A percentile compares a stretch with the other conserved stretches of the same genome.
Evolutionary conservation across 352 stramenopile genomes (phyloP).

Genomic region (Phytopythium mirpurense): DNA sequence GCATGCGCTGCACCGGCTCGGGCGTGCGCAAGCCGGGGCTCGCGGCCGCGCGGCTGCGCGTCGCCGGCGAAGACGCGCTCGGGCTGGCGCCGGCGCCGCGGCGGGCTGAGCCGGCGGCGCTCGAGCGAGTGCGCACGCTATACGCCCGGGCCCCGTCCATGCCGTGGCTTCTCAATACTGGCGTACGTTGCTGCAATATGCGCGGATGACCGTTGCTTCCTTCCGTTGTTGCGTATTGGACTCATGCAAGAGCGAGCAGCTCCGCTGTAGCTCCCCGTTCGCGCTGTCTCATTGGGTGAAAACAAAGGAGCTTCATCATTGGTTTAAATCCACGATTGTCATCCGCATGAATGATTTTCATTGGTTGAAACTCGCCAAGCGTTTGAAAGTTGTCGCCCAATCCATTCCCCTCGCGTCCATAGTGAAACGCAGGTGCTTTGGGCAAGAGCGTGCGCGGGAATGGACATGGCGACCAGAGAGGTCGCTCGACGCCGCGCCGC

Average conservation of each 20-base stretch:
- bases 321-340: not conserved
- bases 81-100: not conserved
- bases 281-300: not conserved
- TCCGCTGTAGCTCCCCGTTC: not conserved
- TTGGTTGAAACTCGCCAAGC: too few relatives aligned
- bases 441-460: too few relatives aligned
- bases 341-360: too few relatives aligned
- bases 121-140: slow-evolving; percentile 6
- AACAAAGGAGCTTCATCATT: not conserved
- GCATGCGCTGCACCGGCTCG: slow-evolving; percentile 51
- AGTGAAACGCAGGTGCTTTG: not conserved
- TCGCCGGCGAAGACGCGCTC: not conserved
- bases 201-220: too few relatives aligned
- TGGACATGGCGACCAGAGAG: slow-evolving; percentile 23
- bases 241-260: not conserved
- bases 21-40: slow-evolving; percentile 34
- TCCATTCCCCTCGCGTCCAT: not conserved
- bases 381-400: too few relatives aligned
- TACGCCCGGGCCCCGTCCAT: slow-evolving; percentile 1
- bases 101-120: not conserved
- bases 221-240: too few relatives aligned
- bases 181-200: too few relatives aligned
- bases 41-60: slow-evolving; percentile 1
- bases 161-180: too few relatives aligned
- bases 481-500: slow-evolving; percentile 12